A percentile compares a stretch with the other conserved stretches of the same genome.
Conservation (phyloP, 352 stramenopile species). For the Hyaloperonospora brassicae region DNA sequence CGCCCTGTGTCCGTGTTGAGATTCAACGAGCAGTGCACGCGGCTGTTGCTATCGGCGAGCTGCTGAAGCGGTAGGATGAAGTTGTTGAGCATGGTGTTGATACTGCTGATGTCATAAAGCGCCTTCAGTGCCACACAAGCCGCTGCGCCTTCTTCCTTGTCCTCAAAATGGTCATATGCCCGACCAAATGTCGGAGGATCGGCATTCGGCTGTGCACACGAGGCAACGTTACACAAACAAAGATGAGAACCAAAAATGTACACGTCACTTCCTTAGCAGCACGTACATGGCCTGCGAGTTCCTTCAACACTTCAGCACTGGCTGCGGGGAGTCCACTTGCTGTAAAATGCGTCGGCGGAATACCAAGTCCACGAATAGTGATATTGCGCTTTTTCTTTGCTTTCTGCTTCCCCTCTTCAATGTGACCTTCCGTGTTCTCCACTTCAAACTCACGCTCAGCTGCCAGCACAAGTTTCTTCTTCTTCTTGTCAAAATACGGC, state of each 20-base stretch:
- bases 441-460: constrained; percentile 71
- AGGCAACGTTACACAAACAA: not conserved
- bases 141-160: constrained; percentile 86
- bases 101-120: constrained; percentile 93
- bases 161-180: constrained; percentile 91
- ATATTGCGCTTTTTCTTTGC: constrained; percentile 79
- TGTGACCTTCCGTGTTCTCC: constrained; percentile 65
- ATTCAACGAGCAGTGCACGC: constrained; percentile 98
- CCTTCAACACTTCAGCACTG: constrained; percentile 90
- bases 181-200: constrained; percentile 60
- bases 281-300: constrained; percentile 86
- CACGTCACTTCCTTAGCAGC: not conserved
- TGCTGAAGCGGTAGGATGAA: constrained; percentile 91
- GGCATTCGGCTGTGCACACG: constrained; percentile 53
- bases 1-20: constrained; percentile 99
- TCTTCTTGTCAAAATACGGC: constrained; percentile 66
- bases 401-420: constrained; percentile 61
- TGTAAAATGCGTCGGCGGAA: constrained; percentile 90
- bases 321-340: constrained; percentile 87
- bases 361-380: constrained; percentile 84
- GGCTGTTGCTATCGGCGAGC: constrained; percentile 88
- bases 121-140: constrained; percentile 92
- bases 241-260: not conserved
- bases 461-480: constrained; percentile 63
- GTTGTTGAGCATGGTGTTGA: constrained; percentile 99